Evolutionary conservation across 2,329 filamentous ascomycete species (phyloP).

Genomic region (Aspergillus pseudoglaucus): DNA sequence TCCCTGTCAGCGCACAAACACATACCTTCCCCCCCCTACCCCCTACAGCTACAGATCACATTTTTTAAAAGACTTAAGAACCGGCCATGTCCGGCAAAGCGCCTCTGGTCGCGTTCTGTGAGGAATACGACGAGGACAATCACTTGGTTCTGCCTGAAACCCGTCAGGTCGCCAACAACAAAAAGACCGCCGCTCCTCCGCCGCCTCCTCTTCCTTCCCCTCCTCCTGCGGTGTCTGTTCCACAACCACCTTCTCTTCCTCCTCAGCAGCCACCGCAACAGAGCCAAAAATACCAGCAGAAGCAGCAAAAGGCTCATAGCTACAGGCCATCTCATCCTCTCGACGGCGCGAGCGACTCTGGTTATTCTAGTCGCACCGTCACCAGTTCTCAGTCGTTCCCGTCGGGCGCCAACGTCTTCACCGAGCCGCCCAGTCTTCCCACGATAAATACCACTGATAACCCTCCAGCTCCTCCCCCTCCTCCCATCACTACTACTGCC

Average conservation of each 20-base stretch:
- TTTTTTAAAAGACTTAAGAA: constrained; percentile 12
- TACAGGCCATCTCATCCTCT: constrained; percentile 23
- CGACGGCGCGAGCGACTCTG: constrained; percentile 55
- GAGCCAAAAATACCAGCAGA: too few relatives aligned
- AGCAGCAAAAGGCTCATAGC: constrained; percentile 25
- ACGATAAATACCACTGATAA: neutral
- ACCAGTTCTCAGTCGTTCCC: constrained; percentile 47
- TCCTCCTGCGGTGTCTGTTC: too few relatives aligned
- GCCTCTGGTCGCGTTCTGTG: constrained; percentile 39
- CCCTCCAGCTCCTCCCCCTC: neutral
- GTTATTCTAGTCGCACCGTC: constrained; percentile 54
- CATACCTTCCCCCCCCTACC: neutral
- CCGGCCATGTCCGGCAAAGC: constrained; percentile 33
- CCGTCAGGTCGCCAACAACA: constrained; percentile 47
- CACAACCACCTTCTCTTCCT: too few relatives aligned
- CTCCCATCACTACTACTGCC: neutral
- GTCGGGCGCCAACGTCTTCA: constrained; percentile 31
- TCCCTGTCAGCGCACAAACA: constrained; percentile 12
- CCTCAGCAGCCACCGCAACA: too few relatives aligned
- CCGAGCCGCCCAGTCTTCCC: constrained; percentile 2
- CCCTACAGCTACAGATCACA: too few relatives aligned
- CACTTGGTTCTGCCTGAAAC: constrained; percentile 41
- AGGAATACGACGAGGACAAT: constrained; percentile 44
- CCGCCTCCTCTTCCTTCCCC: too few relatives aligned
- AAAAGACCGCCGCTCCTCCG: constrained; percentile 12